phyloP scores from a whole-genome alignment of 305 asterid species.

The Petunia hybrid region DNA sequence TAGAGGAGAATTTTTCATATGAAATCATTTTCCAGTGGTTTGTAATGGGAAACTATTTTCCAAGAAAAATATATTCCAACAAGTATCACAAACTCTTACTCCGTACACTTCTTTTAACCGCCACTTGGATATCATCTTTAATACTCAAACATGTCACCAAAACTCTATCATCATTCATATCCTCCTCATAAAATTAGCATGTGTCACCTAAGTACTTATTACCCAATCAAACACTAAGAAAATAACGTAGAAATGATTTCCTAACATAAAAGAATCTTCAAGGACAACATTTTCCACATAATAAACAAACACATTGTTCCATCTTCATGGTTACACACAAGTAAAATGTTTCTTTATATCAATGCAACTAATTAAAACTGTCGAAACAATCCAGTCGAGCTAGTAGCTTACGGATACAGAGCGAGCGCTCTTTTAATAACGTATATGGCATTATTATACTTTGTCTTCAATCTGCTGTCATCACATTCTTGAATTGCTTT shows the following conservation, averaged over 20 bases:
- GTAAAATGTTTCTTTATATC: background rate
- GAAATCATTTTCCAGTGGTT: background rate
- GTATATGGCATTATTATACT: slow-evolving; percentile 81
- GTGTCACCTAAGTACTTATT: slow-evolving; percentile 1
- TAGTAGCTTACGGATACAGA: slow-evolving; percentile 84
- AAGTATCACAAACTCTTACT: slow-evolving; percentile 9
- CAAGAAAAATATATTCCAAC: background rate
- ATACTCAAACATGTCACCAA: background rate
- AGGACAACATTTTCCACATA: background rate
- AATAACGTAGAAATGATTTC: background rate
- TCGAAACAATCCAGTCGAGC: slow-evolving; percentile 6
- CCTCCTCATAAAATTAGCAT: background rate
- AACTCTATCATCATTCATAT: background rate
- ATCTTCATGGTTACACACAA: background rate
- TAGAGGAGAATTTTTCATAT: background rate
- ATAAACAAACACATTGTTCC: background rate
- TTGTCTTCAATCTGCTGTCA: slow-evolving; percentile 81
- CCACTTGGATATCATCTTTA: background rate
- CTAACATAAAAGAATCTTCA: background rate
- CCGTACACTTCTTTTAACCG: slow-evolving; percentile 8
- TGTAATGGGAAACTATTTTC: background rate
- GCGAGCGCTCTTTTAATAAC: slow-evolving; percentile 89
- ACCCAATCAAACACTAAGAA: background rate
- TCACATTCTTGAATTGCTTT: slow-evolving; percentile 69
- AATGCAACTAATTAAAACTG: background rate